phyloP scores from a whole-genome alignment of 2,329 filamentous ascomycete genomes.

The Geoglossum cookeanum region DNA sequence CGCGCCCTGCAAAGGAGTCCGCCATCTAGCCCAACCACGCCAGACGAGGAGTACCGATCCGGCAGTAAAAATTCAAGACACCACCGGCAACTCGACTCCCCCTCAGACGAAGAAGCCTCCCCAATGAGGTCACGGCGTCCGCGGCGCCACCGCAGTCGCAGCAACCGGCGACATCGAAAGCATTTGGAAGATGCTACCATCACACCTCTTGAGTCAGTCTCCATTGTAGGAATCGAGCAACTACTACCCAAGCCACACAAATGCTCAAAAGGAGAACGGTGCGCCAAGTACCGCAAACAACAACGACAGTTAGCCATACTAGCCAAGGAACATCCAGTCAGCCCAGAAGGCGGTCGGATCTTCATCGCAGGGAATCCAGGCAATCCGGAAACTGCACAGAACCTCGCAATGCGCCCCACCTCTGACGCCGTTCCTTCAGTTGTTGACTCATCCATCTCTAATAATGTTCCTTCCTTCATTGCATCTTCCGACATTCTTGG shows the following conservation, averaged over 20 bases:
- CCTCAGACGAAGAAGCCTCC: not conserved
- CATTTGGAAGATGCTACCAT: slow-evolving; percentile 40
- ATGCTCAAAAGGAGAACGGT: slow-evolving; percentile 74
- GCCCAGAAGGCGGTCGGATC: slow-evolving; percentile 44
- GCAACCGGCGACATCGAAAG: slow-evolving; percentile 1
- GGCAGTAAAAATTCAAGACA: not conserved
- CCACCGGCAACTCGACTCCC: not conserved
- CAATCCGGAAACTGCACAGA: slow-evolving; percentile 45
- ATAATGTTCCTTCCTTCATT: slow-evolving; percentile 52
- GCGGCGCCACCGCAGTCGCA: not conserved
- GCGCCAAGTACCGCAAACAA: slow-evolving; percentile 63
- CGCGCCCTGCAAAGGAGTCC: slow-evolving; percentile 38
- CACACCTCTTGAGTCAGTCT: slow-evolving; percentile 65
- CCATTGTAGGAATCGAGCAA: slow-evolving; percentile 83
- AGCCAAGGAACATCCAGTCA: slow-evolving; percentile 55
- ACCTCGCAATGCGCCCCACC: slow-evolving; percentile 41
- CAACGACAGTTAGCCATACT: slow-evolving; percentile 59
- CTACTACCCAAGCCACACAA: slow-evolving; percentile 66
- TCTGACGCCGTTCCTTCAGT: slow-evolving; percentile 66
- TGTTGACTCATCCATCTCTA: slow-evolving; percentile 57
- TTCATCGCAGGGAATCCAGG: slow-evolving; percentile 63
- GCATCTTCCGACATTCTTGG: slow-evolving; percentile 85
- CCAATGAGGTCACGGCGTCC: not conserved
- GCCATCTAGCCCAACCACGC: slow-evolving; percentile 7
- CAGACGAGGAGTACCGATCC: not conserved